Base-by-base conservation (phyloP, 202 grass and related monocot species). In the Musa balbisiana region DNA sequence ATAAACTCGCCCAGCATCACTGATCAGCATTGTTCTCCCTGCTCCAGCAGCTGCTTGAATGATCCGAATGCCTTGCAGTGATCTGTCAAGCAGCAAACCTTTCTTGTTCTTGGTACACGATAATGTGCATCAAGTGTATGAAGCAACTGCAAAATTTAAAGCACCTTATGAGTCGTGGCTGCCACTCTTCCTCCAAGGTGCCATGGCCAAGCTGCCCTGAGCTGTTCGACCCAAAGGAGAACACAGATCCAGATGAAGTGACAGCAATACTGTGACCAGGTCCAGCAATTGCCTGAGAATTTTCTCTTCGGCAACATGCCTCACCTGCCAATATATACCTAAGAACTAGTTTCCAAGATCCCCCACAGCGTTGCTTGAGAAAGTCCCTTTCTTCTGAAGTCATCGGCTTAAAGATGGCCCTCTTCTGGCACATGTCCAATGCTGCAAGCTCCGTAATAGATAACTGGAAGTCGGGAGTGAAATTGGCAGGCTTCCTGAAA, bases 401-500 rank as follows among this genome's bases (percentile, higher is more conserved):
- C 87, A 92, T 88, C 53, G 85, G 89, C 80, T 92, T 96, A 86
- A 96, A 96, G 49, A 96, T 87, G 33, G 85, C 89, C 78, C 92
- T 80, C 83, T 92, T 92, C 74, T 96, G 85, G 65, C 89, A 96
- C 89, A 96, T 92, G 67, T 96, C 92, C 69, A 96, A 86, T 0
- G 89, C 92, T 25, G 92, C 89, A 11, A 96, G 82, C 73, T 96
- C 92, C 14, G 92, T 82, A 78, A 96, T 88, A 70, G 92, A 88
- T 51, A 92, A 82, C 62, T 87, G 77, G 55, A 88, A 90, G 64
- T 96, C 92, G 10, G 92, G 92, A 75, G 92, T 74, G 52, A 92
- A 96, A 82, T 92, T 92, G 74, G 87, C 92, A 76, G 92, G 92
- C 80, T 96, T 96, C 74, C 92, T 92, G 81, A 96, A 96, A 73